Base-by-base conservation (phyloP, 192 early-diverging fungal species). In the Backusella morwellensis region DNA sequence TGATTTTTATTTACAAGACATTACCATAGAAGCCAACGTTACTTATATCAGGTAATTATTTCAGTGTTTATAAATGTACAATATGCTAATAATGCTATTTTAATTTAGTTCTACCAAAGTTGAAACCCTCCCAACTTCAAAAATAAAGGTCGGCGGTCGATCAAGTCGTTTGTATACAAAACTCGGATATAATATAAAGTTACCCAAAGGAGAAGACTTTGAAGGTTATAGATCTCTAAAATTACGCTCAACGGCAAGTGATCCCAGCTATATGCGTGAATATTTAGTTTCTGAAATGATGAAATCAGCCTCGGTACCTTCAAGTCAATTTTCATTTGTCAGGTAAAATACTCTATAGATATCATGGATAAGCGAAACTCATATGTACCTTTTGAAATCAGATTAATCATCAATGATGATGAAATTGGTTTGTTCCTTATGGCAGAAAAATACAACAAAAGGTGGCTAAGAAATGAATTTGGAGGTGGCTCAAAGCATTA, bases 221-320 rank as follows among this genome's bases (percentile, higher is more conserved):
- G 74, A 67, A 21, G 80, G 77, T 2, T 75, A 44, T 7, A 68
- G 70, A 34, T 75, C 66, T 41, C 36, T 82, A 35, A 82, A 78
- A 19, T 56, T 82, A n/a, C 50, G 80, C 17, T 21, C 80, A 1
- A 26, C 63, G 34, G 35, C 63, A 12, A 72, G 41, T 17, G 80
- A 82, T 35, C 80, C 80, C 4, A 75, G 73, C 34, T 82, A 78
- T 36, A 78, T 82, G 73, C 73, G 80, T n/a, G 80, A 82, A 26
- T 74, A 75, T 17, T 38, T 82, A 2, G 35, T 59, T 29, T 67
- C 35, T 66, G 77, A 82, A 35, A 75, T 82, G 68, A 41, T 72
- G 1, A 41, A 82, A 9, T 44, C 76, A 14, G 72, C 77, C 2
- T 54, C 56, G 11, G 56, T 70, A 17, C 80, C 80, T 34, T 56